These are phyloP conservation scores for Bretschneidera sinensis DNA, from an alignment of 345 rosid species.

Conservation along the genomic window DNA sequence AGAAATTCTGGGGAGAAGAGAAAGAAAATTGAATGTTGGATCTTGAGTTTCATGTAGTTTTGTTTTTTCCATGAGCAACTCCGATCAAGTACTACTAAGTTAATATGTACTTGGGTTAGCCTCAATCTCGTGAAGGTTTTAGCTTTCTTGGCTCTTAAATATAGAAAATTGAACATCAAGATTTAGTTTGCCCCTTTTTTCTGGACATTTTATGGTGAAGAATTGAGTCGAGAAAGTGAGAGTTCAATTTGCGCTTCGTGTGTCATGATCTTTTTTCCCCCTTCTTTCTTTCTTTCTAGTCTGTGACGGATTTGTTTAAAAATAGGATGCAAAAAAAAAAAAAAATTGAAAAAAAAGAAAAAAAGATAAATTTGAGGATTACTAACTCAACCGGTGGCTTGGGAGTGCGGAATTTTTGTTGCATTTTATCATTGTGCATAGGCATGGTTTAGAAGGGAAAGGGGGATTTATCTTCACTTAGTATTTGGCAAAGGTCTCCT, in stretches of 20 bases:
- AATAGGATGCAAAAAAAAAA: no score
- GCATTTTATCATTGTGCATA: no score
- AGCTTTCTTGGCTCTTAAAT: background rate
- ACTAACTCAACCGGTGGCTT: no score
- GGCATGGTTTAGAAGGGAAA: no score
- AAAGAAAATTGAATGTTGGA: slow-evolving; percentile 20
- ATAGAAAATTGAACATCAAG: background rate
- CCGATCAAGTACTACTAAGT: background rate
- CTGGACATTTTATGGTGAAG: background rate
- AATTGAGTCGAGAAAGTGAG: background rate
- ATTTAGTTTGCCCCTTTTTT: no score
- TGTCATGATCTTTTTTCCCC: no score
- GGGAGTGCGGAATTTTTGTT: no score
- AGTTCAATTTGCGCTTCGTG: background rate
- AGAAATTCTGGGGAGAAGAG: slow-evolving; percentile 10
- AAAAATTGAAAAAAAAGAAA: no score
- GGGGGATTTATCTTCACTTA: no score
- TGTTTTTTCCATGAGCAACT: no score
- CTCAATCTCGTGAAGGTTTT: background rate
- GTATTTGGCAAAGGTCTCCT: no score
- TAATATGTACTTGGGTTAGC: background rate
- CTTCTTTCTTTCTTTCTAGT: background rate
- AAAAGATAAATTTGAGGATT: no score
- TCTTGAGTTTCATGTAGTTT: slow-evolving; percentile 7
- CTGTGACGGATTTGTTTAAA: background rate